Percentiles rank a stretch among this genome's conserved stretches.
Conservation (phyloP, 1,284 basidiomycete species). For the Cutaneotrichosporon cutaneum region DNA sequence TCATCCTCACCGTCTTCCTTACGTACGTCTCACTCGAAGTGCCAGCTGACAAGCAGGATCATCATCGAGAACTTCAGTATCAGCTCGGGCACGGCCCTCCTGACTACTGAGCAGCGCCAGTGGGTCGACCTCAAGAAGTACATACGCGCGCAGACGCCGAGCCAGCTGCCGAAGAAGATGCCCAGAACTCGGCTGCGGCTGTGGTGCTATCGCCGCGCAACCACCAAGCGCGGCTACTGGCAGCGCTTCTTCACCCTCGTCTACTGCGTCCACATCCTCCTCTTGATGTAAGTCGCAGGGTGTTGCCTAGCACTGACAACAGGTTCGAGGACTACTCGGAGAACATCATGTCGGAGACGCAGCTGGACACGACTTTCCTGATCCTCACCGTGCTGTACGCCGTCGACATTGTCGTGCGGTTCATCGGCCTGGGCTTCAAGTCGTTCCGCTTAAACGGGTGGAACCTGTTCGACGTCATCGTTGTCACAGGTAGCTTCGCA, state of each 20-base stretch:
- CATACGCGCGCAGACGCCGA: constrained; percentile 82
- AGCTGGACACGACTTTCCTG: constrained; percentile 78
- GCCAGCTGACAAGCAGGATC: constrained; percentile 56
- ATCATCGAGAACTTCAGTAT: constrained; percentile 93
- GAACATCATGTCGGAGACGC: constrained; percentile 59
- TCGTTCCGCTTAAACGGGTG: constrained; percentile 85
- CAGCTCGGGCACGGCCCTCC: constrained; percentile 75
- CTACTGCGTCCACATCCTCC: constrained; percentile 80
- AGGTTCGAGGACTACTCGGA: constrained; percentile 79
- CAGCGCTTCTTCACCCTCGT: constrained; percentile 75
- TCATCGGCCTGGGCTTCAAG: constrained; percentile 78
- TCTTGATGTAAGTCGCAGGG: constrained; percentile 67
- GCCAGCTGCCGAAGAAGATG: constrained; percentile 56
- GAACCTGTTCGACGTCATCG: constrained; percentile 87
- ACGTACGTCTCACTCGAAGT: constrained; percentile 58
- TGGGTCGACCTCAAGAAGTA: constrained; percentile 93
- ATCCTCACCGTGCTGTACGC: constrained; percentile 71
- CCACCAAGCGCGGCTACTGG: constrained; percentile 94
- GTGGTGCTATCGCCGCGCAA: constrained; percentile 92
- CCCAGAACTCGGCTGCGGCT: constrained; percentile 57
- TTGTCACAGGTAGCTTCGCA: constrained; percentile 76
- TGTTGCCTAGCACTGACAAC: constrained; percentile 25
- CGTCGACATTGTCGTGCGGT: constrained; percentile 73
- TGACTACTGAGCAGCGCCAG: constrained; percentile 85
- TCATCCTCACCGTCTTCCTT: constrained; percentile 84